Evolutionary conservation across 192 early-diverging fungal genomes (phyloP), one percentile per base, ranked within the genome.

Genomic region (Backusella sp.): DNA sequence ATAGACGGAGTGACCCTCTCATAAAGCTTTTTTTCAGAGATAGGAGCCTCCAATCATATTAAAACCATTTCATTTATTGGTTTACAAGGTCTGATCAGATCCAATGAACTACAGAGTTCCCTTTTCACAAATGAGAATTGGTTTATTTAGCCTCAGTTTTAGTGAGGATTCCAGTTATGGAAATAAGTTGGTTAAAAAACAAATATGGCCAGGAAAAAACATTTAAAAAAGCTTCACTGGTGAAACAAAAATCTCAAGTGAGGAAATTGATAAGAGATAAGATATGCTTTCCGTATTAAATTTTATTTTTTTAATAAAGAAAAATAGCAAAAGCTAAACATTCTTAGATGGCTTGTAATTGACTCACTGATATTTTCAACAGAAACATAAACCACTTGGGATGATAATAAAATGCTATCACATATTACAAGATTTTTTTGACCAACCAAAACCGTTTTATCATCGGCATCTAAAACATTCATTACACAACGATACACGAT

Each of bases 211-310:
- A 62, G 56, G 56, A 62, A 62, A 23, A 26, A 62, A 28, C 11
- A 23, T 62, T 3, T 53, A 53, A 53, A 53, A 53, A 53, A 6
- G 5, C 2, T 62, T 62, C 23, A 28, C 11, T 62, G 21, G 56
- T 62, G 56, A 62, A 62, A 62, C 56, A 56, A 44, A 15, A 44
- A 0, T 17, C 17, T 17, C 19, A 49, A 49, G 46, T 49, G 56
- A 62, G 56, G 56, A 62, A 12, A 62, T 59, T 62, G 56, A 62
- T 62, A 62, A 62, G 56, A 62, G 21, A 62, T 62, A 62, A 62
- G 56, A 28, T 62, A 26, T n/a, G 1, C 15, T 49, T n/a, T 49
- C 46, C 6, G 6, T 17, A 49, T 49, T n/a, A n/a, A 44, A 49
- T 6, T 62, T 62, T 15, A 28, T 14, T 62, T 52, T n/a, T 19